Evolutionary conservation across 2,329 filamentous ascomycete genomes (phyloP).

Genomic region (Nemania serpens): DNA sequence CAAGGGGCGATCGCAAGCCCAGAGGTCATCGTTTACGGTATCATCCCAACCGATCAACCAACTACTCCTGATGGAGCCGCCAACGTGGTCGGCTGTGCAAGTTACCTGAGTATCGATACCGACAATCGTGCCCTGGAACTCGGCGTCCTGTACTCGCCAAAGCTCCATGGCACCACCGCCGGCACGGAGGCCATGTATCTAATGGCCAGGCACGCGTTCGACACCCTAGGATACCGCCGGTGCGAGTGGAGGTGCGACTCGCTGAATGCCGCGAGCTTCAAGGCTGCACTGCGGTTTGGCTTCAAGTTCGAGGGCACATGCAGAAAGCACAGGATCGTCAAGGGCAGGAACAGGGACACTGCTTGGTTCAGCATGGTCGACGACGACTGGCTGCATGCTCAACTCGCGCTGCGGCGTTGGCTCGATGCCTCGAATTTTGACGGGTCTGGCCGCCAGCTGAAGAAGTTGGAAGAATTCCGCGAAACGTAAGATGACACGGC

Average conservation of each 20-base stretch:
- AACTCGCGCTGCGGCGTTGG: not conserved
- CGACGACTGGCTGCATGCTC: not conserved
- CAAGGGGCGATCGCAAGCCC: not conserved
- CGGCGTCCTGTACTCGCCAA: not conserved
- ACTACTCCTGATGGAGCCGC: not conserved
- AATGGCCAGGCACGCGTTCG: not conserved
- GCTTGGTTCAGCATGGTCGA: not conserved
- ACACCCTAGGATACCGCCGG: not conserved
- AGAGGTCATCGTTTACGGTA: not conserved
- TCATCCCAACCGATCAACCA: not conserved
- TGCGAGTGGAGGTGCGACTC: not conserved
- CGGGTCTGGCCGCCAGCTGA: not conserved
- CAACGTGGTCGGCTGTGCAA: not conserved
- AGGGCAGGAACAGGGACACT: not conserved
- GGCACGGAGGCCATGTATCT: not conserved
- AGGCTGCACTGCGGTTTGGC: not conserved
- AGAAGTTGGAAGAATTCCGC: not conserved
- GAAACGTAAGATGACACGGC: not conserved
- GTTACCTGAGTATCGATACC: not conserved
- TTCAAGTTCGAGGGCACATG: not conserved
- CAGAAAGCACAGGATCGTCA: not conserved
- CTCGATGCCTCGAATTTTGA: constrained; percentile 1
- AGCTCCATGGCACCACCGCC: not conserved
- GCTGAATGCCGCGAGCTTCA: constrained; percentile 1
- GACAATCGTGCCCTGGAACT: not conserved